Evolutionary conservation across 352 stramenopile genomes (phyloP), one percentile per base, ranked within the genome.

Genomic region (Phytophthora pistaciae): DNA sequence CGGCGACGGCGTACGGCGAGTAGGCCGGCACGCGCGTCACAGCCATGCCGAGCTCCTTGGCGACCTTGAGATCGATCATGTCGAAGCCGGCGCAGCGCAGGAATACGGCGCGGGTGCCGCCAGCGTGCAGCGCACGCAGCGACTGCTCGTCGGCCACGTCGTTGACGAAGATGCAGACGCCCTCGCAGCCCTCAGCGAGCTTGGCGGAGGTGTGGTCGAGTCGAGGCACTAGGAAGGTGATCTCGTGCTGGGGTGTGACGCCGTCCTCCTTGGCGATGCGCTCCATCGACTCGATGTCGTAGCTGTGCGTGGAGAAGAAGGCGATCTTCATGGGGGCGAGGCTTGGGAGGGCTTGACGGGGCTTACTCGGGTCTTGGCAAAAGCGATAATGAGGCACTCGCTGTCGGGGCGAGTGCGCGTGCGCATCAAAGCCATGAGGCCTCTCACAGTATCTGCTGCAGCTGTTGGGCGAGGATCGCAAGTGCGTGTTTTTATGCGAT

Each of bases 151-250:
- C 80, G 20, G 88, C 87, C 5, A 77, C 80, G 74, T 97, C 90
- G 72, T 96, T 97, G 46, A 97, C 91, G 69, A 96, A 97, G 68
- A 95, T 90, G 33, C 88, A 80, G 21, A 92, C 82, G 33, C 49
- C 83, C 46, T 94, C 85, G 60, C 75, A 91, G 13, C 78, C 77
- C 3, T 81, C 67, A 0, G 87, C 83, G 48, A 94, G 71, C 57
- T 78, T 68, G 18, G 80, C 85, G 0, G 82, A 91, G 55, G 75
- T 74, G 36, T 56, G 56, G 61, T 77, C 84, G 31, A 93, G 67
- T 33, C 84, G 84, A 56, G 79, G 78, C 38, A 68, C 50, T 44
- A 90, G 87, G 76, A 91, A 89, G 60, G 74, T 57, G 55, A 91
- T 72, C 68, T 90, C 77, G 70, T 92, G 75, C 0, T 70, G 42